These are phyloP conservation scores for Paramarasmius palmivorus DNA, from an alignment of 1,284 basidiomycete genomes.

Conservation along the genomic window DNA sequence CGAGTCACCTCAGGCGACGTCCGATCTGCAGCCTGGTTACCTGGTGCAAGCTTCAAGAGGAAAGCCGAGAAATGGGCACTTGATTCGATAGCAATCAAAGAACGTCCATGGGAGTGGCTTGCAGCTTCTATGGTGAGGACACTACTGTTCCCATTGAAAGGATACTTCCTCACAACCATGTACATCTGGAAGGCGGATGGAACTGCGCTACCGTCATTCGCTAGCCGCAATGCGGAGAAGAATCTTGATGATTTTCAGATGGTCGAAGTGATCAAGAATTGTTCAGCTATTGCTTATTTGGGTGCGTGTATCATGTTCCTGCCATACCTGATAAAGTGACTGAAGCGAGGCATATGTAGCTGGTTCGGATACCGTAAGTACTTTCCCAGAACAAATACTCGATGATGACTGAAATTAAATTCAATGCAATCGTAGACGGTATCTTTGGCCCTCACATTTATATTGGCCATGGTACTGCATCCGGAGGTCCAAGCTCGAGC, in stretches of 20 bases:
- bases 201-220: background rate
- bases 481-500: too few relatives aligned
- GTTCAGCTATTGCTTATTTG: background rate
- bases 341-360: too few relatives aligned
- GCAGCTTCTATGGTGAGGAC: background rate
- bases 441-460: too few relatives aligned
- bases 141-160: background rate
- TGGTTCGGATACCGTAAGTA: too few relatives aligned
- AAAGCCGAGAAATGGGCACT: background rate
- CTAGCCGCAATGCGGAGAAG: background rate
- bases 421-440: too few relatives aligned
- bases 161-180: background rate
- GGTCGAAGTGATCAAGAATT: background rate
- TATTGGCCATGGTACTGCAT: too few relatives aligned
- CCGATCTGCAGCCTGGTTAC: background rate
- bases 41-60: background rate
- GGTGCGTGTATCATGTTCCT: background rate
- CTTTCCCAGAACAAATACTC: too few relatives aligned
- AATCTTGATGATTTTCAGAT: background rate
- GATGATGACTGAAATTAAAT: too few relatives aligned
- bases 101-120: background rate
- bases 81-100: background rate
- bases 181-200: background rate
- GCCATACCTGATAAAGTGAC: too few relatives aligned
- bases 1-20: too few relatives aligned